Evolutionary conservation across 768 basidiomycete genomes (phyloP).

Genomic region (Lactarius pseudohatsudake): DNA sequence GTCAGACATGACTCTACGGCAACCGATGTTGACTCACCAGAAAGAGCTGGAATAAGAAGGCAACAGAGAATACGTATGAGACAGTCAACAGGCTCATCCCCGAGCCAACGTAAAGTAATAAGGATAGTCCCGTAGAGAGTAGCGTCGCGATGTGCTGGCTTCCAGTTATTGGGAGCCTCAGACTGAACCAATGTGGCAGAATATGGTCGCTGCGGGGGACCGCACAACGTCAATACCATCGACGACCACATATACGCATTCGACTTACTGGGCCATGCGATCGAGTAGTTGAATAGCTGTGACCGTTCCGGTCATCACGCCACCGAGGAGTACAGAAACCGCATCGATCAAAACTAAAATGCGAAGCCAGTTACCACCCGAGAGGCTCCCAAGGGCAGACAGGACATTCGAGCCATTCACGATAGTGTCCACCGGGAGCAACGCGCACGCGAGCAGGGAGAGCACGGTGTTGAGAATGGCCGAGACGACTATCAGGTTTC

Average conservation of each 20-base stretch:
- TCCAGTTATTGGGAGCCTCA: slow-evolving; percentile 24
- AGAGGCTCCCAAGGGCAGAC: slow-evolving; percentile 24
- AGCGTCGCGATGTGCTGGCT: slow-evolving; percentile 24
- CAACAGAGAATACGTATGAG: slow-evolving; percentile 29
- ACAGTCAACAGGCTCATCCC: slow-evolving; percentile 27
- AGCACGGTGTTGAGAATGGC: slow-evolving; percentile 26
- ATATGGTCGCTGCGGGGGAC: slow-evolving; percentile 22
- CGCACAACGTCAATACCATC: background rate
- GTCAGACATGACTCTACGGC: background rate
- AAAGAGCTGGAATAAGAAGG: slow-evolving; percentile 28
- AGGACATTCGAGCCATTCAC: slow-evolving; percentile 23
- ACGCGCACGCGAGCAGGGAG: slow-evolving; percentile 22
- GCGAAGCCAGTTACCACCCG: slow-evolving; percentile 27
- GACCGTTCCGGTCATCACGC: slow-evolving; percentile 28
- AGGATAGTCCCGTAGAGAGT: slow-evolving; percentile 20
- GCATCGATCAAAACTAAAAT: slow-evolving; percentile 28
- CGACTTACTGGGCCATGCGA: slow-evolving; percentile 22
- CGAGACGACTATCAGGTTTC: slow-evolving; percentile 27
- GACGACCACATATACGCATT: background rate
- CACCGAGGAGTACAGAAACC: slow-evolving; percentile 26
- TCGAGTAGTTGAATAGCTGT: slow-evolving; percentile 26
- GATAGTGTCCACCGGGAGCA: slow-evolving; percentile 20
- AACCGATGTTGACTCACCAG: slow-evolving; percentile 17
- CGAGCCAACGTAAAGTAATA: slow-evolving; percentile 28
- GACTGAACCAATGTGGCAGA: slow-evolving; percentile 26